These are phyloP conservation scores for Puccinellia tenuiflora DNA, from an alignment of 176 grass and related monocot genomes.

Conservation along the genomic window DNA sequence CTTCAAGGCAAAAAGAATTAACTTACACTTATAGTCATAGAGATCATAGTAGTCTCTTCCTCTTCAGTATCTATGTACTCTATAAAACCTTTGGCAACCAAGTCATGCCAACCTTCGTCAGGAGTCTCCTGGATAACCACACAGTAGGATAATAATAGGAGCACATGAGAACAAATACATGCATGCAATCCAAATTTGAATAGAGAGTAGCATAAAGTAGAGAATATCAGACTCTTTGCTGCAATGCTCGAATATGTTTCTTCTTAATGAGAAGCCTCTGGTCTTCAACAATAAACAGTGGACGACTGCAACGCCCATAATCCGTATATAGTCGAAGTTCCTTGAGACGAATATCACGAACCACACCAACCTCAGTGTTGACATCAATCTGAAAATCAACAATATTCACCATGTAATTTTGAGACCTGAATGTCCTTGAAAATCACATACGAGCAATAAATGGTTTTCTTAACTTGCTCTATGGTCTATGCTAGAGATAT, in stretches of 20 bases:
- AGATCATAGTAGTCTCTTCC: constrained; percentile 98
- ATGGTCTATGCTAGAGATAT: neutral
- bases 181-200: neutral
- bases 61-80: constrained; percentile 98
- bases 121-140: constrained; percentile 69
- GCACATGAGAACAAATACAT: constrained; percentile 24
- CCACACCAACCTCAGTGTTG: constrained; percentile 98
- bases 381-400: constrained; percentile 71
- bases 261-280: constrained; percentile 95
- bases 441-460: neutral
- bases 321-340: constrained; percentile 96
- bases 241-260: constrained; percentile 71
- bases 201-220: constrained; percentile 10
- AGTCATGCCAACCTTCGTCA: constrained; percentile 92
- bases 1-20: constrained; percentile 1
- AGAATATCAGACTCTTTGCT: constrained; percentile 69
- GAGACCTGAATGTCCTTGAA: neutral
- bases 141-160: constrained; percentile 2
- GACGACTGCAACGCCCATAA: constrained; percentile 95
- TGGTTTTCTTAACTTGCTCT: neutral
- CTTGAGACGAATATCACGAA: constrained; percentile 90
- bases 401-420: constrained; percentile 18
- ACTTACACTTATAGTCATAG: constrained; percentile 94
- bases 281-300: constrained; percentile 92
- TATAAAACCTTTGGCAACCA: constrained; percentile 91